Percentiles rank a stretch among this genome's conserved stretches.
Evolutionary conservation across 2,329 filamentous ascomycete genomes (phyloP).

Genomic region (Fusarium cicatricum): DNA sequence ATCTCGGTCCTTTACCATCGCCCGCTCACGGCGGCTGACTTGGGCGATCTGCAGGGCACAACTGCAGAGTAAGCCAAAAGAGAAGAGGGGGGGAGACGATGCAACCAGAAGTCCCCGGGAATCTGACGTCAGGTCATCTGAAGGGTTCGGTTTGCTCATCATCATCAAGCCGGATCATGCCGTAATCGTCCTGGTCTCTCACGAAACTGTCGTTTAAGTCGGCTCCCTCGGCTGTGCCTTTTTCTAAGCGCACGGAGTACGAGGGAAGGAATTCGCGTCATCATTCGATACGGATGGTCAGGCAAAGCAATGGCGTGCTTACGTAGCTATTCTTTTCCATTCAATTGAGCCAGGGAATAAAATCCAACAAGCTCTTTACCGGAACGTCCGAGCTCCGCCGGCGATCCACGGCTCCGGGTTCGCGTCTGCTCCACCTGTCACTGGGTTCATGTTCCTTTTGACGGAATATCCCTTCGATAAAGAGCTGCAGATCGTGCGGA

Average conservation of each 20-base stretch:
- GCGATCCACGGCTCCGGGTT: not conserved
- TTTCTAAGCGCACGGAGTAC: too few species aligned
- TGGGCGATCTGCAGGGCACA: not conserved
- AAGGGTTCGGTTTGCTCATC: too few species aligned
- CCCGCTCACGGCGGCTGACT: not conserved
- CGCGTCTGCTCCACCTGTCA: not conserved
- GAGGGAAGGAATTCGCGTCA: too few species aligned
- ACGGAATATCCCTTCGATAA: not conserved
- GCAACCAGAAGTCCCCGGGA: not conserved
- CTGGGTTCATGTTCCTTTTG: not conserved
- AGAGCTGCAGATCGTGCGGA: not conserved
- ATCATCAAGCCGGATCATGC: too few species aligned
- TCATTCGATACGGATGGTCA: too few species aligned
- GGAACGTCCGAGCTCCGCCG: not conserved
- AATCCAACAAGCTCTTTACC: not conserved
- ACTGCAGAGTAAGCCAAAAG: not conserved
- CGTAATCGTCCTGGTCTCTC: too few species aligned
- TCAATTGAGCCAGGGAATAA: too few species aligned
- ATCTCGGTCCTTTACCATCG: not conserved
- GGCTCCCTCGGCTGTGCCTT: too few species aligned
- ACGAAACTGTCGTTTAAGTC: too few species aligned
- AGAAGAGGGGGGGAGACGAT: not conserved
- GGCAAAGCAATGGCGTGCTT: too few species aligned
- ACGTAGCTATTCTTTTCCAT: too few species aligned
- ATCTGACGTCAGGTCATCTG: constrained; percentile 3